phyloP scores from a whole-genome alignment of 2,329 filamentous ascomycete genomes.

The Fusarium zealandicum region DNA sequence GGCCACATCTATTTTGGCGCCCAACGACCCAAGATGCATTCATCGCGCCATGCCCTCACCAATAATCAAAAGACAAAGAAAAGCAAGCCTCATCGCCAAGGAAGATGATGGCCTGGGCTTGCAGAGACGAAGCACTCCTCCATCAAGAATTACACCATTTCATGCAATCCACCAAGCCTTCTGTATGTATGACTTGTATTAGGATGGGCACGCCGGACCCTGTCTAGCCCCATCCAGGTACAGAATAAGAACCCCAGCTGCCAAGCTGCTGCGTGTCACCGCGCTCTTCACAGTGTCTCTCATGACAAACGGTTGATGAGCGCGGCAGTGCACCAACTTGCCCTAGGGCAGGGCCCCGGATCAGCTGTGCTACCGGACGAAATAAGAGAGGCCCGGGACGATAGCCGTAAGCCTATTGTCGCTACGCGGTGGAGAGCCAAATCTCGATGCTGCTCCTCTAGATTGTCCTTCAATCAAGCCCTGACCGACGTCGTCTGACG shows the following conservation, averaged over 20 bases:
- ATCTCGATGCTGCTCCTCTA: conserved; percentile 10
- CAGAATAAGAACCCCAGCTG: conserved; percentile 10
- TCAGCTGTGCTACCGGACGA: neutral
- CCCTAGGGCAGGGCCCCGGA: neutral
- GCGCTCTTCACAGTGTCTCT: conserved; percentile 1
- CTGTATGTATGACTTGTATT: conserved; percentile 22
- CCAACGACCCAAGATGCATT: neutral
- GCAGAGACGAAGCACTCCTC: conserved; percentile 25
- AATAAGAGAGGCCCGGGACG: conserved; percentile 4
- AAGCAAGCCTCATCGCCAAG: too few relatives aligned
- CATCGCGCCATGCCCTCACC: neutral
- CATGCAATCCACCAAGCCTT: conserved; percentile 21
- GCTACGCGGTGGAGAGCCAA: conserved; percentile 15
- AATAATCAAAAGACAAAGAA: neutral
- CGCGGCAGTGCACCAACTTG: conserved; percentile 3
- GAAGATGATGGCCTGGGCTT: neutral
- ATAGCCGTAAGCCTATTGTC: conserved; percentile 20
- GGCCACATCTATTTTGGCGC: neutral
- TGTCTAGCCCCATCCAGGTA: conserved; percentile 14
- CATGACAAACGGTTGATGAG: neutral
- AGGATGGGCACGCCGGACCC: conserved; percentile 27
- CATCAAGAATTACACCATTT: conserved; percentile 23
- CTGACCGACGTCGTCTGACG: neutral
- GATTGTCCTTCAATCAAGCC: conserved; percentile 1
- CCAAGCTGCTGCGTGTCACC: neutral